Conservation (phyloP, 805 yeast species). For the Brettanomyces custersianus region DNA sequence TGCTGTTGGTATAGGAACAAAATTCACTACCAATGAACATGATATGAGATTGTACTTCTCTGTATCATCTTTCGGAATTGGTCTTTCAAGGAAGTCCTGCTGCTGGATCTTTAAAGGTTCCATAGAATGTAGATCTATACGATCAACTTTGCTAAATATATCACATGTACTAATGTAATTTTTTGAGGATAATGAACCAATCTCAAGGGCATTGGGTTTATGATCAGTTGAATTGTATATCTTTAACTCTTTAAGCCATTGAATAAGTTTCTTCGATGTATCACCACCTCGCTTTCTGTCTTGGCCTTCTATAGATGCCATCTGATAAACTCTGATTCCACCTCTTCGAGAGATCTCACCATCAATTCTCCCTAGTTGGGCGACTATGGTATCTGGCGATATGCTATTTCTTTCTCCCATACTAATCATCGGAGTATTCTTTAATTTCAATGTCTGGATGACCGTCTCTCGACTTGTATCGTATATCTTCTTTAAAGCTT, state of each 20-base stretch:
- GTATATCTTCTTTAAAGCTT: constrained; percentile 6
- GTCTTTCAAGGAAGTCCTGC: constrained; percentile 81
- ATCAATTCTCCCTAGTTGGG: constrained; percentile 46
- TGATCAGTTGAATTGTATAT: neutral
- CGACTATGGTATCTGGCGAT: neutral
- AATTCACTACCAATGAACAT: constrained; percentile 81
- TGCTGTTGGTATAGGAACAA: constrained; percentile 61
- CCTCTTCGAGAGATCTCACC: constrained; percentile 58
- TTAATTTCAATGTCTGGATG: constrained; percentile 13
- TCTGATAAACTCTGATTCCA: constrained; percentile 72
- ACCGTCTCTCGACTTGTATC: constrained; percentile 5
- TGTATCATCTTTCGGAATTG: constrained; percentile 36
- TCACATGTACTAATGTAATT: constrained; percentile 59
- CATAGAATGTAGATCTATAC: constrained; percentile 79
- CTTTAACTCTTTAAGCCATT: constrained; percentile 47
- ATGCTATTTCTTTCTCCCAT: neutral
- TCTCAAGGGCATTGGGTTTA: constrained; percentile 53
- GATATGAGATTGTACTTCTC: constrained; percentile 61
- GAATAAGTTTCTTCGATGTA: constrained; percentile 71
- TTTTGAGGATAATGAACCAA: constrained; percentile 67
- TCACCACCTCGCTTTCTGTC: constrained; percentile 77
- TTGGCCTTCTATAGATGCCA: constrained; percentile 84
- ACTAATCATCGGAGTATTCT: constrained; percentile 13
- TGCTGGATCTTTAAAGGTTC: constrained; percentile 52
- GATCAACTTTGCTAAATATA: constrained; percentile 39